Conservation (phyloP, 2,329 filamentous ascomycete genomes). For the Sporothrix pseudoabietina region DNA sequence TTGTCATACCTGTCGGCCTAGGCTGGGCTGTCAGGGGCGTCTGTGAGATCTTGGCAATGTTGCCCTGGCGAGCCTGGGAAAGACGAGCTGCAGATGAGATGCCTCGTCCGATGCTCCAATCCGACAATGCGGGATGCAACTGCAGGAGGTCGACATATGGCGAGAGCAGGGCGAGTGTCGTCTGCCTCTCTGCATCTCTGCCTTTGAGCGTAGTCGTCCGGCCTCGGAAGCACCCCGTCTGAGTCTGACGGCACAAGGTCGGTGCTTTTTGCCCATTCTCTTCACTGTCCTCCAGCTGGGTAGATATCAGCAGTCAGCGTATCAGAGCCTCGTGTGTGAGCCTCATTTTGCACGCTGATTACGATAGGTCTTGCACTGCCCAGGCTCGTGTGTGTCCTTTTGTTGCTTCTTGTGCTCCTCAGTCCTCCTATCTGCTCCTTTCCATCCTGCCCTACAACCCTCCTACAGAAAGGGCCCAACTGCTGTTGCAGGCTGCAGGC, state of each 20-base stretch:
- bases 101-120: background rate
- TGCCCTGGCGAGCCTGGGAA: background rate
- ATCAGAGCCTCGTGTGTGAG: background rate
- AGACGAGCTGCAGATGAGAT: background rate
- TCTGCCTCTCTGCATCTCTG: background rate
- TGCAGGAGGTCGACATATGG: background rate
- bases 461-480: background rate
- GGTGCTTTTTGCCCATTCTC: background rate
- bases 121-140: background rate
- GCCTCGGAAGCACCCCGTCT: background rate
- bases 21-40: background rate
- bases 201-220: background rate
- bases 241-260: background rate
- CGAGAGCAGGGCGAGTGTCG: background rate
- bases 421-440: background rate
- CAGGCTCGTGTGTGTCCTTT: background rate
- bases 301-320: background rate
- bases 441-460: background rate
- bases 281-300: background rate
- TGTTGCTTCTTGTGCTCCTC: background rate
- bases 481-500: background rate
- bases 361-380: background rate
- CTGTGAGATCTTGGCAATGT: background rate
- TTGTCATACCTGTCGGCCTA: background rate
- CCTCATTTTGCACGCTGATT: constrained; percentile 10